These are phyloP conservation scores for Parasarocladium wereldwijsianum DNA, from an alignment of 2,329 filamentous ascomycete species.

Conservation along the genomic window DNA sequence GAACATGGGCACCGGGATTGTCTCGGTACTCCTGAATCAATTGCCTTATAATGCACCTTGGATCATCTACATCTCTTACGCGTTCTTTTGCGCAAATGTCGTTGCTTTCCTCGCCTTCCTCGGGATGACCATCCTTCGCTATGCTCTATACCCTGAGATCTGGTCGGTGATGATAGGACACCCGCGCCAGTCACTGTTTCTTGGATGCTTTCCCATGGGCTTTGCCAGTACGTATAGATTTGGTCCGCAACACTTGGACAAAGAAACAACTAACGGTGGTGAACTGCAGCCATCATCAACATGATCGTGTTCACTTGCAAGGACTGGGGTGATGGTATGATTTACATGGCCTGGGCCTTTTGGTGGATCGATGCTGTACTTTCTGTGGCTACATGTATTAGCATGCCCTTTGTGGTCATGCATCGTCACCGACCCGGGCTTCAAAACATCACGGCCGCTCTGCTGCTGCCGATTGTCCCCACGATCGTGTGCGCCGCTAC, in stretches of 20 bases:
- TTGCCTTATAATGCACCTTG: slow-evolving; percentile 45
- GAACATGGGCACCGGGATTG: slow-evolving; percentile 55
- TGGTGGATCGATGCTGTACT: slow-evolving; percentile 43
- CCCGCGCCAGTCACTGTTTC: slow-evolving; percentile 51
- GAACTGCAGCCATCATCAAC: slow-evolving; percentile 37
- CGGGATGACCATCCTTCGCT: slow-evolving; percentile 41
- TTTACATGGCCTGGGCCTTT: slow-evolving; percentile 37
- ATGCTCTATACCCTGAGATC: slow-evolving; percentile 49
- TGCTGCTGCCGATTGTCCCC: slow-evolving; percentile 51
- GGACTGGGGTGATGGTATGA: slow-evolving; percentile 42
- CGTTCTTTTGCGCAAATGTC: slow-evolving; percentile 46
- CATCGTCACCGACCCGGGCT: slow-evolving; percentile 29
- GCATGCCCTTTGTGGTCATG: slow-evolving; percentile 41
- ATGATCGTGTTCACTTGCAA: slow-evolving; percentile 47
- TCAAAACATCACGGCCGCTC: slow-evolving; percentile 46
- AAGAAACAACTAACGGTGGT: not conserved
- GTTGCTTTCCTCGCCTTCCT: slow-evolving; percentile 40
- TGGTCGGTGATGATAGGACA: slow-evolving; percentile 53
- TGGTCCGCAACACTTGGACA: not conserved
- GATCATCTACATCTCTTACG: slow-evolving; percentile 43
- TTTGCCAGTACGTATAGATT: slow-evolving; percentile 35
- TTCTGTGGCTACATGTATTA: slow-evolving; percentile 37
- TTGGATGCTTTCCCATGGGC: slow-evolving; percentile 55
- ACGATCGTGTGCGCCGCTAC: slow-evolving; percentile 50
- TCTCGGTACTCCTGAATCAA: slow-evolving; percentile 45